Evolutionary conservation across 2,329 filamentous ascomycete species (phyloP).

Genomic region (Venturia asperata): DNA sequence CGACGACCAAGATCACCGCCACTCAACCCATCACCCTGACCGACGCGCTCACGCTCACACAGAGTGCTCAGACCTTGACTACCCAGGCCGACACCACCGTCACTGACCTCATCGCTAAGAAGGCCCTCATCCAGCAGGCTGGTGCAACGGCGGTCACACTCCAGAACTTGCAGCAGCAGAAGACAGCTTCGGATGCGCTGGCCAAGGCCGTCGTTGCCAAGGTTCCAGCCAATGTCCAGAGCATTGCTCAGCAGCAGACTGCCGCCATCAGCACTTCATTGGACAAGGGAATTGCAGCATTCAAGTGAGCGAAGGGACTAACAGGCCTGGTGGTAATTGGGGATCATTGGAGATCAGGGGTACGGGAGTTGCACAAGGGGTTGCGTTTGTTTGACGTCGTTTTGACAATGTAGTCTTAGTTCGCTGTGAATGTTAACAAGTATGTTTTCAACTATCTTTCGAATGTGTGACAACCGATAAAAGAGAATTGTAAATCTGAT

Average conservation of each 20-base stretch:
- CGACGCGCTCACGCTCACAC: background rate
- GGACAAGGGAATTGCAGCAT: conserved; percentile 12
- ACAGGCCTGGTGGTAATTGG: background rate
- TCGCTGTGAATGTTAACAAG: background rate
- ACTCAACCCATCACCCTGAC: conserved; percentile 1
- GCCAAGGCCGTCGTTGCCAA: conserved; percentile 15
- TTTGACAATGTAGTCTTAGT: background rate
- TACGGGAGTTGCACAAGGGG: background rate
- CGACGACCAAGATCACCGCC: conserved; percentile 7
- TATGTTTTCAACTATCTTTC: background rate
- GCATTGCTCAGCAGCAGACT: conserved; percentile 13
- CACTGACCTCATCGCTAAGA: conserved; percentile 17
- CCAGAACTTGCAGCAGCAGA: background rate
- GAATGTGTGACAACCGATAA: background rate
- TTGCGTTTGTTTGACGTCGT: no score
- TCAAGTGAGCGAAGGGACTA: background rate
- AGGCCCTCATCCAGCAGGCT: conserved; percentile 10
- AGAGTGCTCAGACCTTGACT: conserved; percentile 3
- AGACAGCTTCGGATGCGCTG: conserved; percentile 15
- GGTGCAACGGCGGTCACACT: background rate
- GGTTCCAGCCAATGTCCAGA: conserved; percentile 15
- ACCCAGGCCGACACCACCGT: background rate
- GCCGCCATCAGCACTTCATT: conserved; percentile 4
- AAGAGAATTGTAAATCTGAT: background rate
- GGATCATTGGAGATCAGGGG: background rate